Percentiles rank a stretch among this genome's conserved stretches.
Evolutionary conservation across 495 filamentous ascomycete genomes (phyloP).

Genomic region (Delitschia confertaspora): DNA sequence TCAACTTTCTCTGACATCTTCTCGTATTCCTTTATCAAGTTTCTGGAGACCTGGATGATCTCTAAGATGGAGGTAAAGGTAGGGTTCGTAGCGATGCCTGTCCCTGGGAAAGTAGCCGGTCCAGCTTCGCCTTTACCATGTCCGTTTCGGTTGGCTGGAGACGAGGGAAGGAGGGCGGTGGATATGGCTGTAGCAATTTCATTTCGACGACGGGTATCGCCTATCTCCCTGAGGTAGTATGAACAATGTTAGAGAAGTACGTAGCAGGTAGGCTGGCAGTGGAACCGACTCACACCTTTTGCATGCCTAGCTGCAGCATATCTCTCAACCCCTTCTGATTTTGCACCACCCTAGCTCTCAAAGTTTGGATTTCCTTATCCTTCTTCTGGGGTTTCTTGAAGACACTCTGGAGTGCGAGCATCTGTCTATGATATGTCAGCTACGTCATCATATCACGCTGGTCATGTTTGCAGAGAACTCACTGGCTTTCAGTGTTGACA

Average conservation of each 20-base stretch:
- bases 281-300: slow-evolving; percentile 7
- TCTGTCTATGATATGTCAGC: not conserved
- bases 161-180: not conserved
- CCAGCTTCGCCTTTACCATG: too few relatives aligned
- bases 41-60: not conserved
- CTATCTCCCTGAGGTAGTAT: slow-evolving; percentile 1
- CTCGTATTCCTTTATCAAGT: slow-evolving; percentile 9
- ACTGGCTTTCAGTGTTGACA: slow-evolving; percentile 1
- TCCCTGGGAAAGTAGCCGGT: slow-evolving; percentile 3
- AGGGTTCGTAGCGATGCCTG: slow-evolving; percentile 4
- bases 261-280: not conserved
- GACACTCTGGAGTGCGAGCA: slow-evolving; percentile 5
- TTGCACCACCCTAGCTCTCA: slow-evolving; percentile 1
- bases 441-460: not conserved
- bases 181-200: slow-evolving; percentile 1
- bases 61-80: not conserved
- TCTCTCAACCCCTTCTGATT: slow-evolving; percentile 4
- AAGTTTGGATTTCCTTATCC: slow-evolving; percentile 4
- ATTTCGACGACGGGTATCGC: not conserved
- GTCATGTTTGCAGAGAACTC: not conserved
- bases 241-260: not conserved
- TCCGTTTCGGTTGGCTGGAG: not conserved
- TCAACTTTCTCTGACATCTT: not conserved
- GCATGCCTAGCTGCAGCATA: slow-evolving; percentile 4
- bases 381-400: slow-evolving; percentile 5